Base-by-base conservation (phyloP, 306 rosid genomes). In the Vachellia pachyceras region DNA sequence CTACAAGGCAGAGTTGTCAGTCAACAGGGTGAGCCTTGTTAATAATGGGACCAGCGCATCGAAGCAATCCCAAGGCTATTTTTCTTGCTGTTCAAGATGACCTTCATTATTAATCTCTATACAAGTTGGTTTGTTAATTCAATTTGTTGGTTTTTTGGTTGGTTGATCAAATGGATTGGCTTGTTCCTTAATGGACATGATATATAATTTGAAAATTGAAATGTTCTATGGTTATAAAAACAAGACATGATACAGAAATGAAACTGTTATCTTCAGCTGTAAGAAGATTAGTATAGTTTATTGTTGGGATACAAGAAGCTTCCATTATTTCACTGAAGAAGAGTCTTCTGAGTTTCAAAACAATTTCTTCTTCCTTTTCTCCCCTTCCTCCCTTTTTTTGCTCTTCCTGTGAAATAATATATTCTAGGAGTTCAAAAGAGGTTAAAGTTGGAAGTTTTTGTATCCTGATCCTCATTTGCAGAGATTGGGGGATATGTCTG, bases 1-100 rank as follows among this genome's bases (percentile, higher is more conserved):
- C 17, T 90, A 88, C 85, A 90, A 90, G 83, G 94, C 94, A 25
- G 92, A 90, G 69, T 85, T 90, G 67, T 90, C 94, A 3, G 89
- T 88, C 9, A 88, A 90, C 88, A 72, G 94, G 84, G 94, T 88
- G 37, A 87, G 86, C 83, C 95, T 91, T 14, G 92, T 89, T 46
- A 78, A 82, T 5, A 73, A 87, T 61, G 89, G 87, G 50, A 72
- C 72, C 36, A 80, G 79, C 3, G 86, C 87, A 76, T 82, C 89
- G 6, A 91, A 91, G 88, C 76, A 91, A 82, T 66, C 46, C 10
- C 79, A 77, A 50, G 75, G 82, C 75, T 77, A 72, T 66, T 85
- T 72, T 54, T 85, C 94, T 67, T 91, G 95, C 90, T 91, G 95
- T 83, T 87, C 90, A 17, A 77, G 91, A 84, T 91, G 85, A 89